These are phyloP conservation scores for Cymodocea nodosa DNA, from an alignment of 116 monocot genomes.

Conservation along the genomic window DNA sequence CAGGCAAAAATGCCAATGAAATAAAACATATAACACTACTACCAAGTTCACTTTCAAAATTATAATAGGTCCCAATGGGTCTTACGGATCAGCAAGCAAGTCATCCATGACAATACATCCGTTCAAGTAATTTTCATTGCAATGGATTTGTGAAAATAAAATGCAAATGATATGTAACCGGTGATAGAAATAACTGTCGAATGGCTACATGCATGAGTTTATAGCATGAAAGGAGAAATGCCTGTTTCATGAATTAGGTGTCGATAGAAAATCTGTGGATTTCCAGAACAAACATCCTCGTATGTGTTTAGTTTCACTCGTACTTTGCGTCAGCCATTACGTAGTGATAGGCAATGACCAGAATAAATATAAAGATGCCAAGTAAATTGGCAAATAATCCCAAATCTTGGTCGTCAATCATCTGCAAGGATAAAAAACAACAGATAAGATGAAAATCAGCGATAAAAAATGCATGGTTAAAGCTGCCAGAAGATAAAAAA, in stretches of 20 bases:
- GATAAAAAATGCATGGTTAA: background rate
- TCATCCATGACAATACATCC: too few relatives aligned
- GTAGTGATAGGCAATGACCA: slow-evolving; percentile 68
- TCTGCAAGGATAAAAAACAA: slow-evolving; percentile 26
- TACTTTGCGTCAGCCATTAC: slow-evolving; percentile 65
- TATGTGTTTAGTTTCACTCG: slow-evolving; percentile 24
- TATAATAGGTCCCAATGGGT: too few relatives aligned
- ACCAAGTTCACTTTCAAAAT: too few relatives aligned
- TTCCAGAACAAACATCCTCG: background rate
- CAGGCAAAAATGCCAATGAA: too few relatives aligned
- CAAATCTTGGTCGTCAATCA: slow-evolving; percentile 87
- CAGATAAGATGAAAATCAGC: background rate
- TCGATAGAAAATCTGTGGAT: background rate
- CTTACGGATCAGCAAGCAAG: too few relatives aligned
- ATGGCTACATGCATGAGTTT: too few relatives aligned
- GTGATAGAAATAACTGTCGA: too few relatives aligned
- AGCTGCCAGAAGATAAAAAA: background rate
- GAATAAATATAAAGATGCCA: slow-evolving; percentile 74
- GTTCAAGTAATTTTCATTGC: too few relatives aligned
- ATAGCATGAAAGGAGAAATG: too few relatives aligned
- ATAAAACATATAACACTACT: too few relatives aligned
- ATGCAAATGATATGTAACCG: too few relatives aligned
- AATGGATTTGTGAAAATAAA: too few relatives aligned
- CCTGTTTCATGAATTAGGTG: background rate
- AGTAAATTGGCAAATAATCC: slow-evolving; percentile 87